Conservation (phyloP, 768 basidiomycete genomes). For the Pisolithus albus region DNA sequence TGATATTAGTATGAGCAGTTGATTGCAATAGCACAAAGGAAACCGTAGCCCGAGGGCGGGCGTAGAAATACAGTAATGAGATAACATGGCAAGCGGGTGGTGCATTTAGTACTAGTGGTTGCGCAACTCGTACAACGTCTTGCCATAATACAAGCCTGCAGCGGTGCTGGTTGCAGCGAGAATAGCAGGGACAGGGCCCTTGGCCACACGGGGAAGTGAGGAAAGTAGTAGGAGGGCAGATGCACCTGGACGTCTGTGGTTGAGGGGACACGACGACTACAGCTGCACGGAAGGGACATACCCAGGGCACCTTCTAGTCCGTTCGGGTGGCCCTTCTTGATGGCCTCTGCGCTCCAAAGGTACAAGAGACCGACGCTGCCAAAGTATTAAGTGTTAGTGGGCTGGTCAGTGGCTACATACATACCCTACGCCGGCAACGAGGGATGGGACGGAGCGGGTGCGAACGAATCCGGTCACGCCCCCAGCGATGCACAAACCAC, state of each 20-base stretch:
- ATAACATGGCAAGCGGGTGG: background rate
- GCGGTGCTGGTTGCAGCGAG: conserved; percentile 56
- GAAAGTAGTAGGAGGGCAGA: conserved; percentile 70
- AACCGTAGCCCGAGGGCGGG: too few relatives aligned
- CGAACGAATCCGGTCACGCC: conserved; percentile 66
- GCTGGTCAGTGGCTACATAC: conserved; percentile 33
- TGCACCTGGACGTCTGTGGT: conserved; percentile 43
- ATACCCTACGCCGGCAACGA: conserved; percentile 77
- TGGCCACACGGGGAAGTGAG: conserved; percentile 62
- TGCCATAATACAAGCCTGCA: conserved; percentile 64
- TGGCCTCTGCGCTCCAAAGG: conserved; percentile 70
- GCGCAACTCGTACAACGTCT: conserved; percentile 39
- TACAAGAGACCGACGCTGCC: conserved; percentile 70
- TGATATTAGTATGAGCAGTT: too few relatives aligned
- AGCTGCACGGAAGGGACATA: conserved; percentile 23
- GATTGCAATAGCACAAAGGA: too few relatives aligned
- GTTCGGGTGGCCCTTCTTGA: conserved; percentile 64
- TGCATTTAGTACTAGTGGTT: conserved; percentile 4
- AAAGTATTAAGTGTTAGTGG: background rate
- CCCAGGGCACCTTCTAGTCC: conserved; percentile 79
- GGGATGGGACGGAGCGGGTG: conserved; percentile 73
- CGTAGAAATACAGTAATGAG: background rate
- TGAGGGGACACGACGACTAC: background rate
- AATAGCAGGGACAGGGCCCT: conserved; percentile 66
- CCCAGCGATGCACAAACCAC: conserved; percentile 68